Conservation (phyloP, 257 asterid genomes). For the Solanum medicagineum region DNA sequence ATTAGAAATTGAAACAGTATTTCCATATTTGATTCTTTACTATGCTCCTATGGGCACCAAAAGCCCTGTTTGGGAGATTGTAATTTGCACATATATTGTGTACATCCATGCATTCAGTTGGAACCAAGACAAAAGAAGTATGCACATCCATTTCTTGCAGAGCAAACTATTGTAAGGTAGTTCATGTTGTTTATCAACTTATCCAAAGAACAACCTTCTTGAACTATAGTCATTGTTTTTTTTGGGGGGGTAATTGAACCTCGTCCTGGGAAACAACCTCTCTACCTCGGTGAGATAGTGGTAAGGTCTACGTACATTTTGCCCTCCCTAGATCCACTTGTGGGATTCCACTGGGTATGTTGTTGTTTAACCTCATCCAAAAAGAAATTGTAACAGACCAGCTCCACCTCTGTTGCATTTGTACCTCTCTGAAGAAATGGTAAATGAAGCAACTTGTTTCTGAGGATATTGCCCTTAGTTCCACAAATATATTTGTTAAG, state of each 20-base stretch:
- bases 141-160: no score
- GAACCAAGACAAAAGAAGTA: no score
- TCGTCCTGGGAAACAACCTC: neutral
- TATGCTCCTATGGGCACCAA: no score
- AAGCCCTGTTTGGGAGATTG: no score
- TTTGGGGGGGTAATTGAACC: neutral
- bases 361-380: no score
- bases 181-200: neutral
- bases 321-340: no score
- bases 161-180: neutral
- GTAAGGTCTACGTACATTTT: no score
- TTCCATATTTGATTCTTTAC: neutral
- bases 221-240: neutral
- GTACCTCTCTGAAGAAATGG: conserved; percentile 58
- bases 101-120: no score
- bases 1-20: neutral
- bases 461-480: conserved; percentile 55
- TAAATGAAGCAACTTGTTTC: conserved; percentile 35
- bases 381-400: conserved; percentile 41
- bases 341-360: no score
- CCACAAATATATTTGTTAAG: no score
- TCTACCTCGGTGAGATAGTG: no score
- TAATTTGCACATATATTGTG: no score
- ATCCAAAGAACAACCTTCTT: neutral
- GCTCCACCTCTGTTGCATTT: conserved; percentile 77